These are phyloP conservation scores for Microsporum ferrugineum DNA, from an alignment of 2,329 filamentous ascomycete species.

Conservation along the genomic window DNA sequence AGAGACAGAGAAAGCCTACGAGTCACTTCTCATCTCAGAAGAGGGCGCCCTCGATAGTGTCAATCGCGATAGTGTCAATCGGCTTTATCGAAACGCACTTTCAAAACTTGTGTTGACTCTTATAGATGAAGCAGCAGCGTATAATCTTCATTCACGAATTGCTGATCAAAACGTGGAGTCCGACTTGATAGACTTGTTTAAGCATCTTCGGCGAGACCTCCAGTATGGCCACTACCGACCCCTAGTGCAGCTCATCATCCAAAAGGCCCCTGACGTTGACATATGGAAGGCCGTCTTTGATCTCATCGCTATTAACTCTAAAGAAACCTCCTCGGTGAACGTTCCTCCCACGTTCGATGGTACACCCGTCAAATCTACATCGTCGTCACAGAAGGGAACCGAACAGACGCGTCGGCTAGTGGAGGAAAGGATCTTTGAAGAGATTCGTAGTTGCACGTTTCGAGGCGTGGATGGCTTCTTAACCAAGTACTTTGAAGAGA, in stretches of 20 bases:
- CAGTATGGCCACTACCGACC: constrained; percentile 8
- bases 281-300: constrained; percentile 13
- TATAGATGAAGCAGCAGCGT: constrained; percentile 5
- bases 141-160: constrained; percentile 8
- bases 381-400: constrained; percentile 11
- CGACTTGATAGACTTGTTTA: constrained; percentile 6
- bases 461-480: constrained; percentile 14
- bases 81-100: constrained; percentile 5
- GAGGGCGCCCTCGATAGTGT: constrained; percentile 5
- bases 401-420: constrained; percentile 15
- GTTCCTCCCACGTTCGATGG: constrained; percentile 7
- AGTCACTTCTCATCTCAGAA: not conserved
- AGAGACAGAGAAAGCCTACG: constrained; percentile 6
- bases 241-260: constrained; percentile 10
- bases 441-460: constrained; percentile 13
- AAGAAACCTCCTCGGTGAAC: constrained; percentile 6
- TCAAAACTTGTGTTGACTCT: constrained; percentile 7
- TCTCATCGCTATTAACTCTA: constrained; percentile 10
- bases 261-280: constrained; percentile 11
- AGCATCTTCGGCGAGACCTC: constrained; percentile 3
- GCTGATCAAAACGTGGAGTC: constrained; percentile 5
- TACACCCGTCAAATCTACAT: constrained; percentile 10
- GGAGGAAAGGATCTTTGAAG: constrained; percentile 14
- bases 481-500: constrained; percentile 17
- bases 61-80: constrained; percentile 5